Base-by-base conservation (phyloP, 2,329 filamentous ascomycete genomes). In the Aspergillus felis region DNA sequence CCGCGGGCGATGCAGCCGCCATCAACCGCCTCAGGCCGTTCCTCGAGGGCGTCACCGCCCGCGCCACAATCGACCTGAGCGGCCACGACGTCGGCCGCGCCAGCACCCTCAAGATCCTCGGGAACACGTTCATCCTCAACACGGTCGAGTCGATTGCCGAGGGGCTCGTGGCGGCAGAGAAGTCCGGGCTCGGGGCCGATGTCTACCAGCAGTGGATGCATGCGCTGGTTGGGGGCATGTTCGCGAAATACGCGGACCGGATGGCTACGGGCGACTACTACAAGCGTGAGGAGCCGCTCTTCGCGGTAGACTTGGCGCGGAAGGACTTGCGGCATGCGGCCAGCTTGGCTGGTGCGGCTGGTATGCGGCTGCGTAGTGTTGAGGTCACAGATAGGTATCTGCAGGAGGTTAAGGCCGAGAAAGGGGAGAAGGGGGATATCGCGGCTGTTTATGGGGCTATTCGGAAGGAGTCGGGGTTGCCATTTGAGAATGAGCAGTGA, bases 121-220 rank as follows among this genome's bases (percentile, higher is more conserved):
- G 92, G 57, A 96, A 96, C 74, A 90, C 89, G 0, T 92, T 96
- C 71, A 82, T 96, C 65, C 72, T 95, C 44, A 89, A 90, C 76
- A 92, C 92, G 83, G 84, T 92, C 25, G 88, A 92, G 68, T 83
- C 90, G 53, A 78, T 96, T 3, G 86, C 89, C 1, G 91, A 96
- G 76, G 89, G 87, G 5, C 84, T 93, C 68, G 85, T 88, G 1
- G 76, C 92, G 5, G 91, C 91, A 4, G 91, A 96, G 74, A 93
- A 92, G 74, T 82, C 84, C 0, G 91, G 91, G 0, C 77, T 96
- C 2, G 91, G 90, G 2, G 81, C 81, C 0, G 84, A 87, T 1
- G 84, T 86, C 41, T 74, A 96, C 58, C 86, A 92, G 71, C 73
- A 85, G 48, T 89, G 92, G 69, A 79, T 96, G 57, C 84, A 89